Conservation (phyloP, 2,329 filamentous ascomycete genomes). For the Botrytis fabae region DNA sequence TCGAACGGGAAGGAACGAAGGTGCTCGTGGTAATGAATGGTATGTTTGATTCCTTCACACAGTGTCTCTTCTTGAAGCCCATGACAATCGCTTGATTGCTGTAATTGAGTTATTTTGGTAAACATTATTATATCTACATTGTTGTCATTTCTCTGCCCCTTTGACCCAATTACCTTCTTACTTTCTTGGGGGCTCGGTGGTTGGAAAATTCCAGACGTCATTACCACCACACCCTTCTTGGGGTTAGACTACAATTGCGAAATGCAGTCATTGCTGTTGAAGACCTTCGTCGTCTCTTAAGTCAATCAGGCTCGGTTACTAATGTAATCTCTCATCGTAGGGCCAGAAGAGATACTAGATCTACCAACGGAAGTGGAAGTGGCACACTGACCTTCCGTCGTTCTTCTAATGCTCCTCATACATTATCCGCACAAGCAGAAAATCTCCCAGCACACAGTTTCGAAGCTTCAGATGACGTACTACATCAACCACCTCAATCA, state of each 20-base stretch:
- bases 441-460: slow-evolving; percentile 28
- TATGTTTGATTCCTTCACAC: slow-evolving; percentile 46
- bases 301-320: not conserved
- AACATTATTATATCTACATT: not conserved
- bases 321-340: slow-evolving; percentile 41
- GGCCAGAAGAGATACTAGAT: slow-evolving; percentile 58
- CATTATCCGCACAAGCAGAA: slow-evolving; percentile 35
- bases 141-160: not conserved
- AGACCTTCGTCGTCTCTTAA: not conserved
- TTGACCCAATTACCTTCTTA: not conserved
- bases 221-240: not conserved
- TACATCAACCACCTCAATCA: slow-evolving; percentile 43
- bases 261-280: not conserved
- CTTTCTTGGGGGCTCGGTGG: not conserved
- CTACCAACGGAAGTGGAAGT: slow-evolving; percentile 47
- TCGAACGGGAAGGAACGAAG: slow-evolving; percentile 47
- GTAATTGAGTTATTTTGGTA: not conserved
- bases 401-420: slow-evolving; percentile 57
- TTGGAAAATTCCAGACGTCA: slow-evolving; percentile 6
- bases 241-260: not conserved
- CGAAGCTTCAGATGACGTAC: slow-evolving; percentile 34
- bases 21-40: slow-evolving; percentile 67
- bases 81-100: not conserved
- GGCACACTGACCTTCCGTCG: slow-evolving; percentile 63
- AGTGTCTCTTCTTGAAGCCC: not conserved